Evolutionary conservation across 2,329 filamentous ascomycete genomes (phyloP).

Genomic region (Orbilia javanica): DNA sequence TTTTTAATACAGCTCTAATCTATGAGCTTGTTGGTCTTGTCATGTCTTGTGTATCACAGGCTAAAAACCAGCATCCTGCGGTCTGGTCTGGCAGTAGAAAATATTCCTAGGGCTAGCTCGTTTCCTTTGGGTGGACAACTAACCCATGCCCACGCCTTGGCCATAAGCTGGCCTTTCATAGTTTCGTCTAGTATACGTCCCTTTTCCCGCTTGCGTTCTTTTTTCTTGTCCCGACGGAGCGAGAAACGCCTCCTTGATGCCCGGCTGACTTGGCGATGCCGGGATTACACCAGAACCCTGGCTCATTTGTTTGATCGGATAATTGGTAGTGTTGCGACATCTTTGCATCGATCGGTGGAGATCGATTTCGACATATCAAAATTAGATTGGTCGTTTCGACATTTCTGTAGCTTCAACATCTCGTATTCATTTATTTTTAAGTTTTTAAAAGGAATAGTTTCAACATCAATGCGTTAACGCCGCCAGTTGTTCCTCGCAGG

Average conservation of each 20-base stretch:
- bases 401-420: neutral
- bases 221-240: constrained; percentile 52
- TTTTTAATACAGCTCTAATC: constrained; percentile 17
- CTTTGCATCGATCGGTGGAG: neutral
- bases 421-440: constrained; percentile 13
- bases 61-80: constrained; percentile 25
- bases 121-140: constrained; percentile 18
- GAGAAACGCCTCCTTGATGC: constrained; percentile 52
- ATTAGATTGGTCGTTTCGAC: neutral
- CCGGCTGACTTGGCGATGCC: constrained; percentile 18
- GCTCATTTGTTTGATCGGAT: neutral
- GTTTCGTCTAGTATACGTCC: constrained; percentile 8
- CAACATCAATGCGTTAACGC: constrained; percentile 7
- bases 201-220: constrained; percentile 1
- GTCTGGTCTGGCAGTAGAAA: neutral
- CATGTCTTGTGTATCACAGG: constrained; percentile 41
- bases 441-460: constrained; percentile 14
- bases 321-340: constrained; percentile 18
- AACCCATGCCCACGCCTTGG: neutral
- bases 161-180: constrained; percentile 13
- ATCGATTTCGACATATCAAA: neutral
- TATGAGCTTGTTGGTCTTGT: constrained; percentile 27
- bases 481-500: neutral
- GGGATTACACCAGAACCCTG: constrained; percentile 2
- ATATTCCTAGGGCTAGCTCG: constrained; percentile 34